Percentiles rank a stretch among this genome's conserved stretches.
phyloP scores from a whole-genome alignment of 2,329 filamentous ascomycete genomes.

The Blastomyces silverae region DNA sequence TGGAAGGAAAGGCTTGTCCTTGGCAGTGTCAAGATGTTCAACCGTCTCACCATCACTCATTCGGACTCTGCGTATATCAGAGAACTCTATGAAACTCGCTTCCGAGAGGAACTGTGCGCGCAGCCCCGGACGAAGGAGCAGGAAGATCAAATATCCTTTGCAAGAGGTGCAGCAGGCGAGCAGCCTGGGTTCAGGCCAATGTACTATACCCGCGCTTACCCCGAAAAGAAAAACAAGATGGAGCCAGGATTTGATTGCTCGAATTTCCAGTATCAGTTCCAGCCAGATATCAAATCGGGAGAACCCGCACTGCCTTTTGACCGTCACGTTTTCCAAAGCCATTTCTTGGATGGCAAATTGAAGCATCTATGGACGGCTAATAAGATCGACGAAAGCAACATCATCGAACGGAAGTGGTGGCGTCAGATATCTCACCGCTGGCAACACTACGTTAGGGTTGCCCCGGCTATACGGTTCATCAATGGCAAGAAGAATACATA shows the following conservation, averaged over 20 bases:
- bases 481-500: slow-evolving; percentile 58
- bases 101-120: slow-evolving; percentile 46
- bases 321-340: slow-evolving; percentile 63
- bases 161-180: slow-evolving; percentile 39
- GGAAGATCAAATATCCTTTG: slow-evolving; percentile 43
- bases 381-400: slow-evolving; percentile 51
- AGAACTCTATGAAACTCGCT: slow-evolving; percentile 52
- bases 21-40: slow-evolving; percentile 59
- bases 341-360: slow-evolving; percentile 53
- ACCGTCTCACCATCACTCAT: slow-evolving; percentile 58
- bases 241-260: slow-evolving; percentile 66
- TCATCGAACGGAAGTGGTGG: slow-evolving; percentile 57
- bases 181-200: slow-evolving; percentile 49
- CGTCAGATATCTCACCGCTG: slow-evolving; percentile 56
- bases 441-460: slow-evolving; percentile 56
- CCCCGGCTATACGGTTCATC: slow-evolving; percentile 66
- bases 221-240: slow-evolving; percentile 47
- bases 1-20: slow-evolving; percentile 61
- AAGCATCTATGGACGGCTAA: slow-evolving; percentile 53
- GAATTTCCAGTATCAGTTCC: slow-evolving; percentile 68
- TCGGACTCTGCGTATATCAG: slow-evolving; percentile 53
- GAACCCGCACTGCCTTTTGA: slow-evolving; percentile 40
- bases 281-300: slow-evolving; percentile 32
- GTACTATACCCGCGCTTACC: slow-evolving; percentile 56
- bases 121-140: slow-evolving; percentile 40